Conservation (phyloP, 2,329 filamentous ascomycete genomes). For the Diaporthe caulivora region DNA sequence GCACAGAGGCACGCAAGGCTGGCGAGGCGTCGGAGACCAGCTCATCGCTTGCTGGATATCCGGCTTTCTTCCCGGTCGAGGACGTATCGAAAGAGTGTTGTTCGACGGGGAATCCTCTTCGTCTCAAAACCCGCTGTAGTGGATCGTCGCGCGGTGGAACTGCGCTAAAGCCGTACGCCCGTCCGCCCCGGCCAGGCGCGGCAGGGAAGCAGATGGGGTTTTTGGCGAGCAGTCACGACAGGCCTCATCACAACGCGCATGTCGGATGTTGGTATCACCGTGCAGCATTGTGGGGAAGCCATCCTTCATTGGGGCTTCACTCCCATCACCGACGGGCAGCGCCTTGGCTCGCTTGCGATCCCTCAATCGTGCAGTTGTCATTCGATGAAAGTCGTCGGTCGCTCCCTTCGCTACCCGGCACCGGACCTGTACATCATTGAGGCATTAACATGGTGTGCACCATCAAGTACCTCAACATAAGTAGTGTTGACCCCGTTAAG, state of each 20-base stretch:
- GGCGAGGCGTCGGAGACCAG: neutral
- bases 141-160: slow-evolving; percentile 10
- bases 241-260: neutral
- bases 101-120: neutral
- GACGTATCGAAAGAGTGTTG: neutral
- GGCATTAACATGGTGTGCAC: neutral
- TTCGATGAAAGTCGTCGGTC: slow-evolving; percentile 28
- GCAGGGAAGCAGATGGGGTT: neutral
- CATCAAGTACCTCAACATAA: neutral
- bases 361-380: slow-evolving; percentile 34
- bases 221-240: neutral
- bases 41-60: neutral
- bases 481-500: neutral
- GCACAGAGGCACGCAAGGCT: neutral
- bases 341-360: slow-evolving; percentile 23
- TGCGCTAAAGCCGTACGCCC: slow-evolving; percentile 7
- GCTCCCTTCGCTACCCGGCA: slow-evolving; percentile 23
- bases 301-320: neutral
- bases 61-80: neutral
- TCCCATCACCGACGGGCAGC: slow-evolving; percentile 18
- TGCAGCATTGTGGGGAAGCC: slow-evolving; percentile 22
- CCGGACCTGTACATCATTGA: neutral
- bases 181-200: neutral
- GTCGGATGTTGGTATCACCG: slow-evolving; percentile 14
- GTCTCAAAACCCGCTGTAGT: slow-evolving; percentile 1